Conservation (phyloP, 2,329 filamentous ascomycete species). For the Exophiala dermatitidis region DNA sequence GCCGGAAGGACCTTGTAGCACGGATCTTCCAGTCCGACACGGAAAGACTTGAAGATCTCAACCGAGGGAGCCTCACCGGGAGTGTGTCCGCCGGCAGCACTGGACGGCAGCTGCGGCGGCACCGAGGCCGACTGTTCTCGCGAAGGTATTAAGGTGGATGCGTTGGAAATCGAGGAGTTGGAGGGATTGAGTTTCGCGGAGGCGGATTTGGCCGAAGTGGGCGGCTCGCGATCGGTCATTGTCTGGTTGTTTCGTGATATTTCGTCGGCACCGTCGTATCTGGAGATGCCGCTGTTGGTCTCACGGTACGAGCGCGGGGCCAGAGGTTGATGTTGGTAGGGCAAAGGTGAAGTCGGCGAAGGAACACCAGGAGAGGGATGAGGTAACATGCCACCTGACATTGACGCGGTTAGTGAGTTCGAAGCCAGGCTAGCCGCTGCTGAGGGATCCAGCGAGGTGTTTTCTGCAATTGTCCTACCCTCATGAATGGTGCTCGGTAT, state of each 20-base stretch:
- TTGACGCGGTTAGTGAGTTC: constrained; percentile 58
- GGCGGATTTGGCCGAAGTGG: constrained; percentile 26
- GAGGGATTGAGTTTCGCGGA: constrained; percentile 21
- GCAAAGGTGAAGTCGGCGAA: constrained; percentile 40
- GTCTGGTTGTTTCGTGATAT: background rate
- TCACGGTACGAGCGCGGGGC: constrained; percentile 40
- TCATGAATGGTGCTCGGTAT: constrained; percentile 61
- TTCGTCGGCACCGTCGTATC: constrained; percentile 39
- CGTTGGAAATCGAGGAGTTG: constrained; percentile 22
- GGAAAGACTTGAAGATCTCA: constrained; percentile 98
- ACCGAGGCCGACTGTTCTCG: constrained; percentile 25
- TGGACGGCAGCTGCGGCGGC: constrained; percentile 19
- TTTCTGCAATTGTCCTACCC: constrained; percentile 49
- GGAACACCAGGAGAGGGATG: constrained; percentile 40
- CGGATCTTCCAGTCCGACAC: constrained; percentile 94
- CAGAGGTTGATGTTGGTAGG: constrained; percentile 38
- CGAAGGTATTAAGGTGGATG: constrained; percentile 23
- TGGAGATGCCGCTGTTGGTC: constrained; percentile 23
- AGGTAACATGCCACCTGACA: constrained; percentile 61
- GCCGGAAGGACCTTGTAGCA: constrained; percentile 96
- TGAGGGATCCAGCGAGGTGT: constrained; percentile 56
- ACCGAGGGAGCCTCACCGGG: constrained; percentile 46
- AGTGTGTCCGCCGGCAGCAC: constrained; percentile 20
- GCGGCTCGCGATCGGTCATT: constrained; percentile 29
- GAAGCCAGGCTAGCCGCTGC: constrained; percentile 63